Evolutionary conservation across 306 rosid genomes (phyloP).

Genomic region (Abrus pulchellus): DNA sequence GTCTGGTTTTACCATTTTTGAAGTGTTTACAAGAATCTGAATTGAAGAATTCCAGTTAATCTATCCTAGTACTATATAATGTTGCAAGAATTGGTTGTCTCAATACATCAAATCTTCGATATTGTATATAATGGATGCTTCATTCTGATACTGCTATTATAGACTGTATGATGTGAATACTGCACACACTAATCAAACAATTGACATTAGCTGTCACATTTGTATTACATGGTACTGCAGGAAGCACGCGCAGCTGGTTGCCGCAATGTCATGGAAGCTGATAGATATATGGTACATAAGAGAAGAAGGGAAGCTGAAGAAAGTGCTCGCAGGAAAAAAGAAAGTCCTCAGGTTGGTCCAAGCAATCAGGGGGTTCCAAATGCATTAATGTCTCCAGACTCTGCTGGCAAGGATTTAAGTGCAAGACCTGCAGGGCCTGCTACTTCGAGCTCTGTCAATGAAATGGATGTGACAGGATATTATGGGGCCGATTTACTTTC

Average conservation of each 20-base stretch:
- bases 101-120: constrained; percentile 2
- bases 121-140: constrained; percentile 10
- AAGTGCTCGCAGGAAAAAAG: constrained; percentile 65
- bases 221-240: constrained; percentile 53
- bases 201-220: constrained; percentile 24
- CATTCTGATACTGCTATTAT: constrained; percentile 13
- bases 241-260: constrained; percentile 89
- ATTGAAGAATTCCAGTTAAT: not conserved
- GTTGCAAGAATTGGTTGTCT: constrained; percentile 27
- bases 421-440: constrained; percentile 72
- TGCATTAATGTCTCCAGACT: constrained; percentile 65
- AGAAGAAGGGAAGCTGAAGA: constrained; percentile 80
- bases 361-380: constrained; percentile 76
- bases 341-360: constrained; percentile 66
- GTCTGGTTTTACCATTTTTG: constrained; percentile 5
- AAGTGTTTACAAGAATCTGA: constrained; percentile 14
- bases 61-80: constrained; percentile 13
- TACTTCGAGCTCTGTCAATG: constrained; percentile 66
- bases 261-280: constrained; percentile 75
- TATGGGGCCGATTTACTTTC: constrained; percentile 84
- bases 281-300: constrained; percentile 70
- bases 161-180: constrained; percentile 27
- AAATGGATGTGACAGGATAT: constrained; percentile 67
- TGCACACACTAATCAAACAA: constrained; percentile 31
- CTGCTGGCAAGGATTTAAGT: constrained; percentile 68